A percentile compares a stretch with the other conserved stretches of the same genome.
Conservation (phyloP, 2,329 filamentous ascomycete genomes). For the Aspergillus vadensis region DNA sequence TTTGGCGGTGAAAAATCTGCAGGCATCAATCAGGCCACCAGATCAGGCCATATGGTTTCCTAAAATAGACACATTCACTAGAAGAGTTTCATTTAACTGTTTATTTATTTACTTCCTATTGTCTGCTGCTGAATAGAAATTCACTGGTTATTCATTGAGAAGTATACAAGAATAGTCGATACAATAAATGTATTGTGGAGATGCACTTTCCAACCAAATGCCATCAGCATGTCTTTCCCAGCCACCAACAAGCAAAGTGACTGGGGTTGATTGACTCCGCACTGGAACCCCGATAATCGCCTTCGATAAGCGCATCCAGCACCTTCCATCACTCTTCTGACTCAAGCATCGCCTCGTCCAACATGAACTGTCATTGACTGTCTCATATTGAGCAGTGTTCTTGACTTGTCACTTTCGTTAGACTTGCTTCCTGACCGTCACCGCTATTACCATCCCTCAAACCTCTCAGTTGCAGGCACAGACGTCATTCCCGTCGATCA, state of each 20-base stretch:
- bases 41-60: slow-evolving; percentile 21
- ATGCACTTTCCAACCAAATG: no score
- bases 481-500: slow-evolving; percentile 9
- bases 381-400: background rate
- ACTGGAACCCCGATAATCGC: slow-evolving; percentile 8
- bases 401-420: background rate
- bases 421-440: background rate
- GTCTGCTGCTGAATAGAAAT: no score
- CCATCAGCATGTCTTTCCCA: no score
- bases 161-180: background rate
- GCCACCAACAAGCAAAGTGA: no score
- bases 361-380: background rate
- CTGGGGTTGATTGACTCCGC: slow-evolving; percentile 5
- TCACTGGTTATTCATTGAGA: background rate
- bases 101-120: no score
- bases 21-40: slow-evolving; percentile 21
- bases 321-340: background rate
- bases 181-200: no score
- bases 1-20: slow-evolving; percentile 23
- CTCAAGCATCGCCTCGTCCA: background rate
- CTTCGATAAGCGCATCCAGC: slow-evolving; percentile 9
- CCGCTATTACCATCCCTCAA: background rate
- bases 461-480: background rate
- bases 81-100: no score
- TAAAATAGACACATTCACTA: background rate